Base-by-base conservation (phyloP, 225 moss, liverwort and hornwort species). In the Sphagnum contortum region DNA sequence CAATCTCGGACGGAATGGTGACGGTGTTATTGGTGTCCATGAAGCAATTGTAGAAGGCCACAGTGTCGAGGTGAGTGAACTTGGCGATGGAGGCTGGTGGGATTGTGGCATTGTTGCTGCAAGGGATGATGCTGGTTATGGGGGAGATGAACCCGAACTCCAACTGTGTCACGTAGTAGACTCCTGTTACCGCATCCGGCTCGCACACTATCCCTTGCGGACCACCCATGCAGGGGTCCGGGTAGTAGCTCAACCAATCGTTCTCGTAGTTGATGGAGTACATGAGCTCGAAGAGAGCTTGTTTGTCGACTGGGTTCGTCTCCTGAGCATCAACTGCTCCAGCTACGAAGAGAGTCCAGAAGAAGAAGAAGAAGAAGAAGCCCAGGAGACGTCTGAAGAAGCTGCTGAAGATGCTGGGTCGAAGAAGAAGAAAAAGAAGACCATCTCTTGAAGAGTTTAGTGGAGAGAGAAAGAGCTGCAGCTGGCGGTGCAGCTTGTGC, bases 171-270 rank as follows among this genome's bases (percentile, higher is more conserved):
- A 83, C 83, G 66, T 59, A 80, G 8, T 79, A 49, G 2, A 66
- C 50, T 8, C 74, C 76, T 5, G 79, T 77, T 8, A 3, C 2
- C 0, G 69, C 12, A 9, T 83, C 79, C 0, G 77, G 49, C 52
- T 79, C 66, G 67, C 83, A 80, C 0, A 73, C 3, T 2, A 83
- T 80, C 0, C 83, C 83, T 56, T 83, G 79, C 5, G 83, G 83
- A 0, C 74, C 65, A 5, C 76, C 65, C 9, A 74, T 66, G 54
- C 83, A 83, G 0, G 83, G 83, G 50, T 83, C 79, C 5, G 83
- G 79, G 8, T 71, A 71, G 5, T 61, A 10, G 0, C 4, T 12
- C 2, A 45, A 45, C 83, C 83, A 83, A 48, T 83, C 83, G 48
- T 64, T 57, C 0, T 77, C 76, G 60, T 50, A 53, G 70, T 69